These are phyloP conservation scores for Artemisia argyi DNA, from an alignment of 129 eudicot genomes.

Conservation along the genomic window DNA sequence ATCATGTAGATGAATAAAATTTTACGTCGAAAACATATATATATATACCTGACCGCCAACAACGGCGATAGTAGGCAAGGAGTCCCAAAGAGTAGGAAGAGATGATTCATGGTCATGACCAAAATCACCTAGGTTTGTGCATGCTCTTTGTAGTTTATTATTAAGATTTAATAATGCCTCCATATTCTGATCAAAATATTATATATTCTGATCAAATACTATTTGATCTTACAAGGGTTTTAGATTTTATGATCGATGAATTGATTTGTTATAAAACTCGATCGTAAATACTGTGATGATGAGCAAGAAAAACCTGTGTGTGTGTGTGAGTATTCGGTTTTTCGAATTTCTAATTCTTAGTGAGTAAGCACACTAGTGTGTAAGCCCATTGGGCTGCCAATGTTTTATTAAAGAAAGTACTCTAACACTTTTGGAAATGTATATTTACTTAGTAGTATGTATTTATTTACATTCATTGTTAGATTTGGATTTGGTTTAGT, in stretches of 20 bases:
- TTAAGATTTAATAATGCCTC: slow-evolving; percentile 70
- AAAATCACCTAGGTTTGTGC: slow-evolving; percentile 85
- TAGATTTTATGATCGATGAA: background rate
- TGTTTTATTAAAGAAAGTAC: background rate
- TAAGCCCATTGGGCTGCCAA: slow-evolving; percentile 9
- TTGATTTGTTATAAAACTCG: background rate
- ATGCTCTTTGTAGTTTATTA: slow-evolving; percentile 81
- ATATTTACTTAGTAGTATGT: no score
- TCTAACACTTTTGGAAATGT: no score
- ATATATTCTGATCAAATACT: background rate
- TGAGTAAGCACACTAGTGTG: background rate
- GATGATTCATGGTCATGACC: slow-evolving; percentile 81
- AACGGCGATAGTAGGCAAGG: slow-evolving; percentile 67
- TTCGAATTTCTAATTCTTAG: background rate
- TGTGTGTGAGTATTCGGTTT: background rate
- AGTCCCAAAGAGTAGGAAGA: slow-evolving; percentile 62
- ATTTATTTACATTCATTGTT: no score
- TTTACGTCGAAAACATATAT: background rate
- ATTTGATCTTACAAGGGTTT: background rate
- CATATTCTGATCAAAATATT: slow-evolving; percentile 32
- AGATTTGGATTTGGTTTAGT: no score
- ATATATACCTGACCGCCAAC: slow-evolving; percentile 65
- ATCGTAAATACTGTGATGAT: no score
- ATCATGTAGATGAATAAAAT: background rate
- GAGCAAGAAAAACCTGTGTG: no score